These are phyloP conservation scores for Elongisporangium undulatum DNA, from an alignment of 352 stramenopile genomes.

Conservation along the genomic window DNA sequence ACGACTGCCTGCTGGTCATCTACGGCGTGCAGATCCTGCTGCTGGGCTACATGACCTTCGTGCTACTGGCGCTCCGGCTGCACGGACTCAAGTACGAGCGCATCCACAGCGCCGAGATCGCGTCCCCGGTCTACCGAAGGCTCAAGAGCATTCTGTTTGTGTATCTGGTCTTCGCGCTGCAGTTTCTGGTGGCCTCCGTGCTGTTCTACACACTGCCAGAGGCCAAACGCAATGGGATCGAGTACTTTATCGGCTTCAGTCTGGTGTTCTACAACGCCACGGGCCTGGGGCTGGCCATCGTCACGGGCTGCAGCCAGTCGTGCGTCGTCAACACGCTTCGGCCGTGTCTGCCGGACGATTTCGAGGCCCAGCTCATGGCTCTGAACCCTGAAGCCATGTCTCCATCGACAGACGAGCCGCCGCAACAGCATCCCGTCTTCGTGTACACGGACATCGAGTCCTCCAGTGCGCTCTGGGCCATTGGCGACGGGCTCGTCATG, in stretches of 20 bases:
- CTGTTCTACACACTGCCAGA: slow-evolving; percentile 7
- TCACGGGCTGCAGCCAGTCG: slow-evolving; percentile 15
- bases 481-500: slow-evolving; percentile 38
- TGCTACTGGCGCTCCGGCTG: slow-evolving; percentile 31
- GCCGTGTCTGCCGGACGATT: slow-evolving; percentile 15
- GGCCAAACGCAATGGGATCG: slow-evolving; percentile 7
- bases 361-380: slow-evolving; percentile 15
- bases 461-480: slow-evolving; percentile 49
- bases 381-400: neutral
- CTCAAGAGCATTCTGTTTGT: slow-evolving; percentile 56
- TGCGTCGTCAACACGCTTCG: slow-evolving; percentile 10
- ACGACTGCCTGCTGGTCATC: slow-evolving; percentile 28
- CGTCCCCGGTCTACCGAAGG: slow-evolving; percentile 48
- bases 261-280: slow-evolving; percentile 20
- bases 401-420: slow-evolving; percentile 17
- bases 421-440: slow-evolving; percentile 45
- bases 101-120: slow-evolving; percentile 42
- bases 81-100: slow-evolving; percentile 49
- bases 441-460: slow-evolving; percentile 68
- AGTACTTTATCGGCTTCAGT: slow-evolving; percentile 17
- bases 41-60: slow-evolving; percentile 35
- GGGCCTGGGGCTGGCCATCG: slow-evolving; percentile 13
- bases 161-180: slow-evolving; percentile 34
- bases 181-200: slow-evolving; percentile 35
- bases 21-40: slow-evolving; percentile 44